These are phyloP conservation scores for Fragaria iinumae DNA, from an alignment of 306 rosid genomes.

Conservation along the genomic window DNA sequence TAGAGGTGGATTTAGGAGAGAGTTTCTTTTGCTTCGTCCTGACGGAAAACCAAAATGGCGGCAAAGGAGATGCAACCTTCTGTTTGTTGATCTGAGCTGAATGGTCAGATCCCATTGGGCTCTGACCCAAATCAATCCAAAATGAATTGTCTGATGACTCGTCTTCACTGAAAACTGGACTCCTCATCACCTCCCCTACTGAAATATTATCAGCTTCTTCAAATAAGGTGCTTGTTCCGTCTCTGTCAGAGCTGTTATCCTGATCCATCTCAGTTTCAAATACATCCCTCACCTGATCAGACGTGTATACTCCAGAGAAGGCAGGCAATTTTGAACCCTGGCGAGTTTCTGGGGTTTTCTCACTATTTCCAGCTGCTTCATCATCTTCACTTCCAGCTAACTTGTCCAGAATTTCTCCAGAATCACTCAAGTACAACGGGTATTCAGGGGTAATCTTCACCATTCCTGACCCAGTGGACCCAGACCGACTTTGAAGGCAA, in stretches of 20 bases:
- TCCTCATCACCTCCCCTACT: constrained; percentile 87
- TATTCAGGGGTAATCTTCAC: constrained; percentile 92
- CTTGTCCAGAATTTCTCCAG: constrained; percentile 71
- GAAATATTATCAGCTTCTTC: constrained; percentile 91
- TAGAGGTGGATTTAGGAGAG: constrained; percentile 67
- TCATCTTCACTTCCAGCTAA: constrained; percentile 61
- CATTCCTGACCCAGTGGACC: constrained; percentile 91
- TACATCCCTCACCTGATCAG: constrained; percentile 89
- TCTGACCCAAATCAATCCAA: constrained; percentile 97
- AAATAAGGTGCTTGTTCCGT: constrained; percentile 89
- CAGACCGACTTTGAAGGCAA: constrained; percentile 85
- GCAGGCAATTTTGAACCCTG: constrained; percentile 74
- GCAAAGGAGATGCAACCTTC: constrained; percentile 71
- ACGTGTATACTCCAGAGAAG: constrained; percentile 88
- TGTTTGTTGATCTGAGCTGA: constrained; percentile 50
- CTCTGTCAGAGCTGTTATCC: constrained; percentile 81
- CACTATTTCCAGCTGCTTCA: constrained; percentile 45
- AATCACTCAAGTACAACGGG: constrained; percentile 85
- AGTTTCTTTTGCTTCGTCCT: constrained; percentile 50
- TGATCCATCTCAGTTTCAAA: constrained; percentile 89
- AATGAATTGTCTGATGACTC: constrained; percentile 84
- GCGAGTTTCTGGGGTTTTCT: constrained; percentile 53
- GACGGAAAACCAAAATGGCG: constrained; percentile 64
- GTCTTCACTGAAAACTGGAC: constrained; percentile 95
- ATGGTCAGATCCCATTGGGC: constrained; percentile 85